These are phyloP conservation scores for Senecio squalidus DNA, from an alignment of 140 eudicot genomes.

Conservation along the genomic window DNA sequence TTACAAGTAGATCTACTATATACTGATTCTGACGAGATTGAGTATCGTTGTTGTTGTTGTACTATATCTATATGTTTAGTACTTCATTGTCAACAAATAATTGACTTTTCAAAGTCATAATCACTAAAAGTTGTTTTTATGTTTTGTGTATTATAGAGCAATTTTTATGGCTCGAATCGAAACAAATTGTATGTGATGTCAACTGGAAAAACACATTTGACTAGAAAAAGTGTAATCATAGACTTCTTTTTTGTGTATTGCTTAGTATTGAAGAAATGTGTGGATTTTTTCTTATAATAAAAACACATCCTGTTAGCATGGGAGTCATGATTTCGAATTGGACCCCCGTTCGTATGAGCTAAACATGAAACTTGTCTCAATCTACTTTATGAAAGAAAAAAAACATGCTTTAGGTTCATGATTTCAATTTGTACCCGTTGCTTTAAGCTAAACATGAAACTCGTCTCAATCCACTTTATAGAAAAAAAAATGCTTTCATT, in stretches of 20 bases:
- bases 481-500: no score
- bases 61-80: conserved; percentile 2
- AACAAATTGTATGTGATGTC: not conserved
- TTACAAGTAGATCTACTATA: conserved; percentile 24
- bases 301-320: not conserved
- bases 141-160: not conserved
- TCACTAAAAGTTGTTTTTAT: conserved; percentile 6
- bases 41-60: not conserved
- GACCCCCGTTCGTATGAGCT: not conserved
- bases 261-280: conserved; percentile 15
- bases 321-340: conserved; percentile 4
- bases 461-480: no score
- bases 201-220: not conserved
- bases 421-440: no score
- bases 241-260: conserved; percentile 5
- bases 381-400: no score
- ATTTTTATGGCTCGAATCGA: conserved; percentile 6
- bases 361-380: not conserved
- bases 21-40: no score
- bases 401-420: no score
- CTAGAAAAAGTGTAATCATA: conserved; percentile 12
- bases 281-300: no score
- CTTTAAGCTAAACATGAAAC: no score
- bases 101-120: conserved; percentile 20
- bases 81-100: conserved; percentile 14